phyloP scores from a whole-genome alignment of 495 filamentous ascomycete species.

The Xylaria palmicola region DNA sequence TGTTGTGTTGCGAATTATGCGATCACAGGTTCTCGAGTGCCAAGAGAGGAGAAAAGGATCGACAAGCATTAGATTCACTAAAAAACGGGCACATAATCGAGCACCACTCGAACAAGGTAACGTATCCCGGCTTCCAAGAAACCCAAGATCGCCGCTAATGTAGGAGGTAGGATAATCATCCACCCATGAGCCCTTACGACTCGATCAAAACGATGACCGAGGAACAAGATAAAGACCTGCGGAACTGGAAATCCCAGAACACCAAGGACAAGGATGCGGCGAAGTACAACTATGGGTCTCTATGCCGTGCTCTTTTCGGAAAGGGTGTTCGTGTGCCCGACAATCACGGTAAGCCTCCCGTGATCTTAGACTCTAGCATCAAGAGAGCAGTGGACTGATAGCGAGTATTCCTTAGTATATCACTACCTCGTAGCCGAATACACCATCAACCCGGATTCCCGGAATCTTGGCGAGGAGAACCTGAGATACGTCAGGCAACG shows the following conservation, averaged over 20 bases:
- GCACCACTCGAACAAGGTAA: background rate
- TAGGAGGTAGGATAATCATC: background rate
- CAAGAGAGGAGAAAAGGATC: background rate
- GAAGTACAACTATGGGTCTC: background rate
- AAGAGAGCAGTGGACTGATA: background rate
- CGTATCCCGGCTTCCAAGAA: background rate
- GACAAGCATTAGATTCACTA: background rate
- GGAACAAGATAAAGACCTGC: background rate
- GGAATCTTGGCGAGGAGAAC: background rate
- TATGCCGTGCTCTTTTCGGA: background rate
- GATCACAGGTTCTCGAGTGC: background rate
- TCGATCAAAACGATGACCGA: constrained; percentile 2
- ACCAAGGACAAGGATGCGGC: background rate
- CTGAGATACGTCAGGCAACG: background rate
- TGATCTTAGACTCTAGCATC: too few species aligned
- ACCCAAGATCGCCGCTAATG: background rate
- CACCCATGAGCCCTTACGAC: background rate
- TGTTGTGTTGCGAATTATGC: constrained; percentile 1
- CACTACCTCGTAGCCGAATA: background rate
- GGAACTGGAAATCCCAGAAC: background rate
- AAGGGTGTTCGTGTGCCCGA: background rate
- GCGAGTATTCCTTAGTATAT: background rate
- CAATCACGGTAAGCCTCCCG: background rate
- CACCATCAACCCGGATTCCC: background rate
- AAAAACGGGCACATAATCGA: background rate